These are phyloP conservation scores for Phyllosticta capitalensis DNA, from an alignment of 2,329 filamentous ascomycete species.

Conservation along the genomic window DNA sequence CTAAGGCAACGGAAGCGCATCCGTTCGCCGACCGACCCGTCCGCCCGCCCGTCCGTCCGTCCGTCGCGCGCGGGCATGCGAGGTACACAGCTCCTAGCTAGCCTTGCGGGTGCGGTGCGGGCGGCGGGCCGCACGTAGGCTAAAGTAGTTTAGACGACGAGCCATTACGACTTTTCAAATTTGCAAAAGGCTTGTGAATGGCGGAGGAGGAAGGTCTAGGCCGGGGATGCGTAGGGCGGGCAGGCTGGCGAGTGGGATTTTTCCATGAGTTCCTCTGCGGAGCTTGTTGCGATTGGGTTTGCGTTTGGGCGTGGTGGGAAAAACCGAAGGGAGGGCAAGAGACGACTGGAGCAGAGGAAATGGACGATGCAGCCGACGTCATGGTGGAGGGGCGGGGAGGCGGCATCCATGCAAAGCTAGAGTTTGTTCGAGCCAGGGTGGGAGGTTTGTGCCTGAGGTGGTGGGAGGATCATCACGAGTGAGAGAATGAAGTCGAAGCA, in stretches of 20 bases:
- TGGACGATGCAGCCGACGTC: background rate
- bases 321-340: background rate
- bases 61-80: background rate
- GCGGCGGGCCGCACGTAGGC: background rate
- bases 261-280: background rate
- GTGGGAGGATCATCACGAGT: background rate
- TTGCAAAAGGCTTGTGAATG: too few relatives aligned
- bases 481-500: background rate
- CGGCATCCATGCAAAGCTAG: background rate
- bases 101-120: too few relatives aligned
- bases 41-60: background rate
- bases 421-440: background rate
- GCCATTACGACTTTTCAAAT: too few relatives aligned
- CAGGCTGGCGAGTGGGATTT: background rate
- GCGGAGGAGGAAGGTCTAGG: too few relatives aligned
- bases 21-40: background rate
- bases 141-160: background rate
- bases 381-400: background rate
- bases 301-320: background rate
- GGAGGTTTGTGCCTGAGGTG: too few relatives aligned
- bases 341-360: background rate
- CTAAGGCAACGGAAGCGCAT: background rate
- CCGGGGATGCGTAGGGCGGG: too few relatives aligned
- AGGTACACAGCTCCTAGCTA: background rate
- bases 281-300: background rate